Percentiles rank a stretch among this genome's conserved stretches.
Evolutionary conservation across 2,329 filamentous ascomycete species (phyloP).

Genomic region (Fonsecaea multimorphosa): DNA sequence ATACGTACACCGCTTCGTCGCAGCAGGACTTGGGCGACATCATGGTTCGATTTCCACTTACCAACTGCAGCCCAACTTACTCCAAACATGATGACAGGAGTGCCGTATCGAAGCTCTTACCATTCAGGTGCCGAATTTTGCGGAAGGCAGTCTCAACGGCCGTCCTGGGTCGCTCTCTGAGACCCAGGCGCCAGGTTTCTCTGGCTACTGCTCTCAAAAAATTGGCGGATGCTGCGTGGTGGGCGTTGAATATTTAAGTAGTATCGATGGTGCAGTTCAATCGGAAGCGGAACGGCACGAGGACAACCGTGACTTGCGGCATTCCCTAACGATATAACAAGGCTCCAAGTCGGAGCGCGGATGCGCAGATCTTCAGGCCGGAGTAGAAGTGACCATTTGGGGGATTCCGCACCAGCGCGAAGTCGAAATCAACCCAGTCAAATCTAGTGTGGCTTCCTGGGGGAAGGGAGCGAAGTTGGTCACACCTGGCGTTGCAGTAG

Average conservation of each 20-base stretch:
- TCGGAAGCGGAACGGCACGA: neutral
- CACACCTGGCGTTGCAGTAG: slow-evolving; percentile 3
- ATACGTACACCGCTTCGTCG: neutral
- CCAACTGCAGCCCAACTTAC: neutral
- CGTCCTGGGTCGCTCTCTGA: neutral
- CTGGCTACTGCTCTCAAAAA: neutral
- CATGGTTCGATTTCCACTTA: neutral
- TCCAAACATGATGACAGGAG: neutral
- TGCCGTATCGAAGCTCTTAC: neutral
- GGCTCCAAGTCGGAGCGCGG: neutral
- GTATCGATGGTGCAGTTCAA: neutral
- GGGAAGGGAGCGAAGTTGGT: neutral
- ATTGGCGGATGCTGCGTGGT: neutral
- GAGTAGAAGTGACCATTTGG: neutral
- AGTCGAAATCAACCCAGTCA: neutral
- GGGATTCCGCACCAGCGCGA: neutral
- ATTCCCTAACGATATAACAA: neutral
- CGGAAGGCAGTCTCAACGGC: neutral
- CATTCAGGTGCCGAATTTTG: neutral
- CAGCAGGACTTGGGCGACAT: neutral
- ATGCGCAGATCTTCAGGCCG: neutral
- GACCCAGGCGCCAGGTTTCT: neutral
- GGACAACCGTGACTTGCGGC: neutral
- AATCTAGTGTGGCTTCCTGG: neutral
- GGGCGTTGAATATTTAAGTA: neutral